Evolutionary conservation across 177 flowering plant species (phyloP).

Genomic region (Viscum album): DNA sequence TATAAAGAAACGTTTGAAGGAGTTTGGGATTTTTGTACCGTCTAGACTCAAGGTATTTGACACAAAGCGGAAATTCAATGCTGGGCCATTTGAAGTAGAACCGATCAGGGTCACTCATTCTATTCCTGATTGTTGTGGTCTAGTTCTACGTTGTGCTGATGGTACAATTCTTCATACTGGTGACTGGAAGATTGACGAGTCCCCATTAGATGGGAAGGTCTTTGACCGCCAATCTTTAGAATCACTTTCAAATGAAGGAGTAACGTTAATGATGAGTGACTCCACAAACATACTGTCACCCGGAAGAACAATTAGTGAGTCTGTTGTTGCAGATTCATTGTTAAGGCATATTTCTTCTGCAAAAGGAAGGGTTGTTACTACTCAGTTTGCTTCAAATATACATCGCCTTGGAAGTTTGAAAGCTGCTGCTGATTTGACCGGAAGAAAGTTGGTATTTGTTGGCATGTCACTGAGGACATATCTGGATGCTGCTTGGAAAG

Average conservation of each 20-base stretch:
- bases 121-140: conserved; percentile 95
- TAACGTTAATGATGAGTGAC: conserved; percentile 98
- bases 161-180: conserved; percentile 99
- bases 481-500: conserved; percentile 97
- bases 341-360: conserved; percentile 68
- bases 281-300: conserved; percentile 97
- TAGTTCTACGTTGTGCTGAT: conserved; percentile 90
- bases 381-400: conserved; percentile 98
- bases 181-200: conserved; percentile 99
- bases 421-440: conserved; percentile 95
- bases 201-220: conserved; percentile 80
- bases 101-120: conserved; percentile 96
- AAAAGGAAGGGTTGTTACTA: conserved; percentile 85
- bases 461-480: conserved; percentile 98
- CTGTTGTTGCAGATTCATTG: conserved; percentile 67
- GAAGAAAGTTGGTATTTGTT: conserved; percentile 93
- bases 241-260: conserved; percentile 94
- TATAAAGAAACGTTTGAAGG: conserved; percentile 84
- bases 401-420: conserved; percentile 96
- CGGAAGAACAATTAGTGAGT: conserved; percentile 89
- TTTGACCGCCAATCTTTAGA: conserved; percentile 91
- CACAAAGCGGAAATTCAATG: conserved; percentile 57
- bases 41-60: conserved; percentile 78
- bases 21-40: conserved; percentile 77
- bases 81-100: conserved; percentile 96